Evolutionary conservation across 202 grass and related monocot species (phyloP).

Genomic region (Saccharum hybrid): DNA sequence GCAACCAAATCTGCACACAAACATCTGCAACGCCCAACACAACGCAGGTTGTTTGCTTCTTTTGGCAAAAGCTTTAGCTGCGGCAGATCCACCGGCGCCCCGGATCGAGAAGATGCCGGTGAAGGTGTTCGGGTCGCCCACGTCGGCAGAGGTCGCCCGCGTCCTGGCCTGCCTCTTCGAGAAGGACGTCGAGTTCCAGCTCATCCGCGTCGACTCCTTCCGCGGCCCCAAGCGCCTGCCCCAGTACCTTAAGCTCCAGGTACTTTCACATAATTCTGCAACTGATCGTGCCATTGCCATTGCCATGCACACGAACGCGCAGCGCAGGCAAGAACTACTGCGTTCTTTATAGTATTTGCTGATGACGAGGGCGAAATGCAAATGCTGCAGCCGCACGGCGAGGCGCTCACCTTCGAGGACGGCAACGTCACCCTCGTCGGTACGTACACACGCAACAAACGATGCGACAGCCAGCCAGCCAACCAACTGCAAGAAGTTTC

Average conservation of each 20-base stretch:
- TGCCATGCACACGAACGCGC: neutral
- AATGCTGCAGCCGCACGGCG: slow-evolving; percentile 60
- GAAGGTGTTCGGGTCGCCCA: slow-evolving; percentile 69
- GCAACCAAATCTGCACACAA: slow-evolving; percentile 3
- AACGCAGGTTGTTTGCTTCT: neutral
- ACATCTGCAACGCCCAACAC: neutral
- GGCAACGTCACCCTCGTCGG: slow-evolving; percentile 61
- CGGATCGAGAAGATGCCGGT: slow-evolving; percentile 48
- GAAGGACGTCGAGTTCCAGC: slow-evolving; percentile 83
- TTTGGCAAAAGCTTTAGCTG: neutral
- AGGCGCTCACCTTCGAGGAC: slow-evolving; percentile 81
- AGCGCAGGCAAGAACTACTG: neutral
- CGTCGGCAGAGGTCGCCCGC: slow-evolving; percentile 59
- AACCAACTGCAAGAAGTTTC: no score
- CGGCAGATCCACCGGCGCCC: neutral
- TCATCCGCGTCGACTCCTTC: slow-evolving; percentile 70
- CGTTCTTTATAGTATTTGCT: neutral
- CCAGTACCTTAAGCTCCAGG: slow-evolving; percentile 69
- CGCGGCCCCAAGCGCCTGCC: slow-evolving; percentile 62
- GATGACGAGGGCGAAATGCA: neutral
- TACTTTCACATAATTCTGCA: neutral
- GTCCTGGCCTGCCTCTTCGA: slow-evolving; percentile 77
- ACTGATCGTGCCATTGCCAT: neutral
- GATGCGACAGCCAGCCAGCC: no score
- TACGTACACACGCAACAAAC: slow-evolving; percentile 39